These are phyloP conservation scores for Gautieria morchelliformis DNA, from an alignment of 768 basidiomycete species.

Conservation along the genomic window DNA sequence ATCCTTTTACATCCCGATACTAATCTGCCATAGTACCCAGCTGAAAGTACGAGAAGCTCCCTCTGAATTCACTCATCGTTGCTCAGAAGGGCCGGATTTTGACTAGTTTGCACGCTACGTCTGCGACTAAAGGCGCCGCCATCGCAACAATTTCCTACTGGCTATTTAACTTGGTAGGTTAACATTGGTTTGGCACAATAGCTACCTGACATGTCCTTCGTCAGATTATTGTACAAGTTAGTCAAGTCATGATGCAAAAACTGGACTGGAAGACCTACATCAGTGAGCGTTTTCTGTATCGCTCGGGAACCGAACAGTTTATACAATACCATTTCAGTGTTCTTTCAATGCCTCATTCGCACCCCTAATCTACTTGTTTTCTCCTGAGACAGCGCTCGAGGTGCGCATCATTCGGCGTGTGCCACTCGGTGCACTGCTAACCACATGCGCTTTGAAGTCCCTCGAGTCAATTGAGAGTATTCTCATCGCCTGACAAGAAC, in stretches of 20 bases:
- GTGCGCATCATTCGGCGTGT: neutral
- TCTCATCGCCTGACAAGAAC: constrained; percentile 8
- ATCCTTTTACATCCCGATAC: neutral
- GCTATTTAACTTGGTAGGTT: constrained; percentile 54
- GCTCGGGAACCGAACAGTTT: neutral
- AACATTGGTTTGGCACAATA: neutral
- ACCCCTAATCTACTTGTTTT: constrained; percentile 49
- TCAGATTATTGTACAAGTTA: constrained; percentile 2
- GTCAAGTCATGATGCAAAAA: constrained; percentile 26
- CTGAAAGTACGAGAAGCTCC: neutral
- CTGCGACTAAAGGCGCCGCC: constrained; percentile 6
- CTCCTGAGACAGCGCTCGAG: constrained; percentile 43
- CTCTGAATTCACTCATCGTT: neutral
- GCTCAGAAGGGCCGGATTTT: neutral
- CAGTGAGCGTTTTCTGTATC: constrained; percentile 22
- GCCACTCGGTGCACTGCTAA: neutral
- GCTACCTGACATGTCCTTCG: neutral
- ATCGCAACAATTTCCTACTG: constrained; percentile 23
- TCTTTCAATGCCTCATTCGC: constrained; percentile 48
- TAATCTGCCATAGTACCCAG: neutral
- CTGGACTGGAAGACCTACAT: constrained; percentile 56
- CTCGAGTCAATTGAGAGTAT: constrained; percentile 3
- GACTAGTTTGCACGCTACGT: constrained; percentile 3
- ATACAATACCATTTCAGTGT: constrained; percentile 25
- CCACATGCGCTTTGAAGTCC: neutral